Percentiles rank a stretch among this genome's conserved stretches.
Conservation (phyloP, 2,329 filamentous ascomycete species). For the Nothophoma quercina region DNA sequence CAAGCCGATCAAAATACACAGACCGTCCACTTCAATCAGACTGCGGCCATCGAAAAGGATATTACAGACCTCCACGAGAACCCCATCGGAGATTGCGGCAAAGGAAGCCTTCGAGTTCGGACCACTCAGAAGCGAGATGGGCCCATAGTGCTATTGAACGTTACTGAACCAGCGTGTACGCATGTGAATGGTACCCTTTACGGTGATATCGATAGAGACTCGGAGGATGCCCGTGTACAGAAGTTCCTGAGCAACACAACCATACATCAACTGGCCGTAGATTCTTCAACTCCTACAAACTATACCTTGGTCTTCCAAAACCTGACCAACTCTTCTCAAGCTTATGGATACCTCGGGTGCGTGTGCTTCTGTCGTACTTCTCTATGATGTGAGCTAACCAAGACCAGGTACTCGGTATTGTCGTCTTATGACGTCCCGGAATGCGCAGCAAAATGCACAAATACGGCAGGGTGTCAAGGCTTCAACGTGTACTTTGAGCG, state of each 20-base stretch:
- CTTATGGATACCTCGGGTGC: slow-evolving; percentile 4
- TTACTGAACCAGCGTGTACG: neutral
- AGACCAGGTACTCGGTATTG: neutral
- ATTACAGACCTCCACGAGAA: neutral
- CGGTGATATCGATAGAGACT: neutral
- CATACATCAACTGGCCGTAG: neutral
- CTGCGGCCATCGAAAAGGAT: neutral
- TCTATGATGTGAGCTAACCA: neutral
- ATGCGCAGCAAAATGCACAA: neutral
- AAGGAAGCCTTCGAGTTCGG: neutral
- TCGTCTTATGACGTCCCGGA: slow-evolving; percentile 1
- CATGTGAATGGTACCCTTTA: neutral
- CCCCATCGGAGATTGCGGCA: neutral
- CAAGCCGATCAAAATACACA: neutral
- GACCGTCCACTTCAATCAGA: neutral
- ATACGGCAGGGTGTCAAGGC: neutral
- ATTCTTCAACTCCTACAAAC: neutral
- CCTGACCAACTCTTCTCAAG: neutral
- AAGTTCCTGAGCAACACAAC: neutral
- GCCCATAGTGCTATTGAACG: too few relatives aligned
- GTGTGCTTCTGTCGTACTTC: neutral
- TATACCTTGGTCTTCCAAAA: slow-evolving; percentile 3
- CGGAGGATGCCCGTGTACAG: neutral
- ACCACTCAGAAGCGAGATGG: neutral
- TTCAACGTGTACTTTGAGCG: slow-evolving; percentile 9